Base-by-base conservation (phyloP, 371 early-diverging fungal species). In the Nematocida minor region DNA sequence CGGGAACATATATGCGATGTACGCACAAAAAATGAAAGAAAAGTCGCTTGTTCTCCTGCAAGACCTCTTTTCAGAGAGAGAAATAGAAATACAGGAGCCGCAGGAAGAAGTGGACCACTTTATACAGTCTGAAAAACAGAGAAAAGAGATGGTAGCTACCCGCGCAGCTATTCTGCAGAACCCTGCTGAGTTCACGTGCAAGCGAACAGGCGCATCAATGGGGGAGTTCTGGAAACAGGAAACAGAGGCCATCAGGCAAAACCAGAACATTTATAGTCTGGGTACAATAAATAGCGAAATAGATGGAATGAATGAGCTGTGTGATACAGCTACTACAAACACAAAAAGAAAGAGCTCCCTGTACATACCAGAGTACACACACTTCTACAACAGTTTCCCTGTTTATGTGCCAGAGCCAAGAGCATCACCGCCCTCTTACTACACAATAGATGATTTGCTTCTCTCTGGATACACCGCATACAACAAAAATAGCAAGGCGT, bases 1-100 rank as follows among this genome's bases (percentile, higher is more conserved):
- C 44, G 77, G 77, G 31, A 74, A 74, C 31, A 41, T 64, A 29
- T 74, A 74, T 48, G 77, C 77, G 11, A 74, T 64, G 66, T 74
- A 74, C 6, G 77, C 77, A 14, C 77, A 74, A 34, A 74, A 74
- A 42, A 74, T 74, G 77, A 74, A 74, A 48, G 77, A 74, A 49
- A 64, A 64, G 49, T 38, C 64, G 4, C 34, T 51, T 27, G 18
- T 74, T 34, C 64, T 74, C 25, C 53, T 74, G 22, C 77, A 74
- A 46, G 77, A 74, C 20, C 64, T 74, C n/a, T 74, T 44, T 27
- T 27, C 48, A 6, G 77, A 74, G 55, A 32, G 63, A 31, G 77
- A 74, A 32, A 40, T 64, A 27, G 66, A 74, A 64, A 60, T 74
- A 7, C 16, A 51, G 4, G 77, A 48, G 42, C 14, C 41, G 0